Evolutionary conservation across 1,139 yeast genomes (phyloP), one percentile per base, ranked within the genome.

Genomic region (Spathaspora jeffriesii): DNA sequence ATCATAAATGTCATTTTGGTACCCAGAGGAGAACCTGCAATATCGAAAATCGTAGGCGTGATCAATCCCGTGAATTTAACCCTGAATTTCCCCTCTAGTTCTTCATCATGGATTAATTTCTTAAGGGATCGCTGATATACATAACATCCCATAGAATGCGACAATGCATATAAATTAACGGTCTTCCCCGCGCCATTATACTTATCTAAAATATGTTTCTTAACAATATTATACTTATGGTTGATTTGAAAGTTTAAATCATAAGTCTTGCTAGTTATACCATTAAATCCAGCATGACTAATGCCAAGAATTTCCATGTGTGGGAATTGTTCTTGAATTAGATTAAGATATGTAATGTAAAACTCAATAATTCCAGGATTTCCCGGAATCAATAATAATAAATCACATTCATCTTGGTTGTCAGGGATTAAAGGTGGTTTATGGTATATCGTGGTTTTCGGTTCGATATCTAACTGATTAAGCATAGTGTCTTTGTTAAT

Each of bases 351-450:
- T 1, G 76, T 71, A 10, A 68, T 67, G 58, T 84, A 84, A 59
- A 73, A 84, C 51, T 81, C 83, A 27, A 80, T 75, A 21, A 84
- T 61, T 0, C 89, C 90, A 0, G 90, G 90, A 53, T 84, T 84
- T 0, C 90, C 90, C 0, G 90, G 89, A 10, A 84, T 71, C 50
- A 84, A 69, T n/a, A 80, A 66, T 30, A 84, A 55, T 36, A 79
- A 51, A 17, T 59, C 58, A 10, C 49, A 44, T 4, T 34, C 23
- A 20, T 40, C n/a, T 13, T 18, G 3, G n/a, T 43, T 14, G 6
- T 21, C 15, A 5, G 50, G 9, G 9, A 27, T 41, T 13, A 56
- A 30, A 7, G 64, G 56, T 5, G 50, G 51, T 38, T 56, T 58
- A 32, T 62, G 68, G 47, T 63, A 69, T 15, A 64, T 55, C 25